Percentiles rank a stretch among this genome's conserved stretches.
Conservation (phyloP, 768 basidiomycete species). For the Fomitopsis serialis region DNA sequence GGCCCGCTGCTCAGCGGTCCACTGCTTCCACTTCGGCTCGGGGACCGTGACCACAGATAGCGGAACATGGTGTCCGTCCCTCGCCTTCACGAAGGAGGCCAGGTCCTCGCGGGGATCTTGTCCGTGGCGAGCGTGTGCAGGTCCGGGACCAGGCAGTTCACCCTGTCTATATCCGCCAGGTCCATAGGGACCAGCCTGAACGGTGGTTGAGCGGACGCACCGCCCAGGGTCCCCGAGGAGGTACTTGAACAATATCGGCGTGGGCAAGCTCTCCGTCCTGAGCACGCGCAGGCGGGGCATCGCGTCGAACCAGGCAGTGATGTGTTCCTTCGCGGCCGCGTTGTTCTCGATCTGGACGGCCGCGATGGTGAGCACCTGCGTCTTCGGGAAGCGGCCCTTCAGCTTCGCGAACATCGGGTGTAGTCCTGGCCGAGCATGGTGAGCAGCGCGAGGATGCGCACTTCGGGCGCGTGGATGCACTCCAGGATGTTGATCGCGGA, state of each 20-base stretch:
- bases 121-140: background rate
- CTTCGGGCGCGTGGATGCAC: constrained; percentile 50
- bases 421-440: constrained; percentile 48
- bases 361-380: constrained; percentile 51
- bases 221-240: constrained; percentile 38
- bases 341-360: constrained; percentile 31
- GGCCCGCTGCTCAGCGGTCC: background rate
- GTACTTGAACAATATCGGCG: constrained; percentile 29
- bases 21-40: background rate
- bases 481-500: constrained; percentile 44
- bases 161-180: too few relatives aligned
- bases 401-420: constrained; percentile 40
- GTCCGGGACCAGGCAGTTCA: background rate
- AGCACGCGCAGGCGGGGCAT: constrained; percentile 44
- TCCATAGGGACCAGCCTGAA: too few relatives aligned
- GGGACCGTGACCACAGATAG: background rate
- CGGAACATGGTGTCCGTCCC: background rate
- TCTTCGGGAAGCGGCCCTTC: constrained; percentile 43
- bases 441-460: constrained; percentile 55
- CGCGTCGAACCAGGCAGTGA: constrained; percentile 50
- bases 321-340: constrained; percentile 19
- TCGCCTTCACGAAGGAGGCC: background rate
- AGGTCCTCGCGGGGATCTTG: background rate
- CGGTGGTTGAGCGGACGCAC: background rate
- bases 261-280: constrained; percentile 17